Evolutionary conservation across 2,329 filamentous ascomycete genomes (phyloP).

Genomic region (Alternaria triticimaculans): DNA sequence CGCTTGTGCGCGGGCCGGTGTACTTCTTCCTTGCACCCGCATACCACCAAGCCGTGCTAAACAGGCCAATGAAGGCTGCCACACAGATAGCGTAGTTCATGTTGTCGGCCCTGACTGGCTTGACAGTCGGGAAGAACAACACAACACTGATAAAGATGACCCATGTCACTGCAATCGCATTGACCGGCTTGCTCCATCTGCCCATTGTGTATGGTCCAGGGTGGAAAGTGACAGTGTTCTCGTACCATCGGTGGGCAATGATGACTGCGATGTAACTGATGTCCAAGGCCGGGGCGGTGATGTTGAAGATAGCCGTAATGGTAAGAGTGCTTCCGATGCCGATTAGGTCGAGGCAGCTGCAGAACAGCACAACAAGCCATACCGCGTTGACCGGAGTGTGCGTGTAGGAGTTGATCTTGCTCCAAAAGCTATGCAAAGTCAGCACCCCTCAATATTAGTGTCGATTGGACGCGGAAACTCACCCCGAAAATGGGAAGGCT

Average conservation of each 20-base stretch:
- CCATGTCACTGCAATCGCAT: constrained; percentile 65
- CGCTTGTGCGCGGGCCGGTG: constrained; percentile 64
- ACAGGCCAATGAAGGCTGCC: constrained; percentile 57
- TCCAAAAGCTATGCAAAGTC: constrained; percentile 54
- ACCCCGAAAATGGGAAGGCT: constrained; percentile 66
- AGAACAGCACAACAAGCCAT: constrained; percentile 68
- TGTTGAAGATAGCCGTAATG: constrained; percentile 58
- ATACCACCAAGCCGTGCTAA: constrained; percentile 56
- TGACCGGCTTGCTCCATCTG: constrained; percentile 61
- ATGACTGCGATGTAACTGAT: constrained; percentile 68
- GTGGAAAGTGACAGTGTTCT: constrained; percentile 59
- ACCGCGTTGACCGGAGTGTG: constrained; percentile 68
- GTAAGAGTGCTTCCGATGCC: constrained; percentile 59
- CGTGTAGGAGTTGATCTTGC: constrained; percentile 60
- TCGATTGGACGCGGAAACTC: constrained; percentile 19
- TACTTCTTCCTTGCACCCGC: constrained; percentile 57
- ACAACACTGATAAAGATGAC: constrained; percentile 68
- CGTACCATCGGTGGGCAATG: constrained; percentile 63
- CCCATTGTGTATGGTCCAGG: constrained; percentile 66
- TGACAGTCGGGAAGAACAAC: constrained; percentile 59
- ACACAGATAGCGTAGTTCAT: constrained; percentile 59
- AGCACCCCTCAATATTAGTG: constrained; percentile 17
- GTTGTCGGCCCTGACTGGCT: constrained; percentile 52
- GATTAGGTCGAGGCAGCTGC: constrained; percentile 59
- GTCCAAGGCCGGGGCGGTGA: constrained; percentile 55